A percentile compares a stretch with the other conserved stretches of the same genome.
Conservation (phyloP, 2,329 filamentous ascomycete species). For the Paecilomyces sp. region DNA sequence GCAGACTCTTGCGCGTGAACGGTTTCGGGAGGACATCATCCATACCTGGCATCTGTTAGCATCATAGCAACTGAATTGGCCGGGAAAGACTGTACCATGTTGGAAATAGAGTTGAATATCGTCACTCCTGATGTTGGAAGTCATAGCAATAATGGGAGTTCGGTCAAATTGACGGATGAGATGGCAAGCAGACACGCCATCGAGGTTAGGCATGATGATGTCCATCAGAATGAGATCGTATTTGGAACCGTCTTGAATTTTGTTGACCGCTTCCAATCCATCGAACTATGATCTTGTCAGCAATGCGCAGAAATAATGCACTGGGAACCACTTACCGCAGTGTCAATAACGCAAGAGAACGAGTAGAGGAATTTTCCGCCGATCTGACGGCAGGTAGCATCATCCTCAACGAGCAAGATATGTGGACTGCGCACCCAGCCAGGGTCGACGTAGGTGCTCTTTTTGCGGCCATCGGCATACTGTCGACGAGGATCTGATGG, state of each 20-base stretch:
- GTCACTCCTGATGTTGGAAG: conserved; percentile 92
- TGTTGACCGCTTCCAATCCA: conserved; percentile 84
- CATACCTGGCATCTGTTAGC: conserved; percentile 61
- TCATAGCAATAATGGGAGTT: conserved; percentile 94
- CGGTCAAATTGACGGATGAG: conserved; percentile 83
- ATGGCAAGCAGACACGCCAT: conserved; percentile 89
- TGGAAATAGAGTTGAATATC: conserved; percentile 97
- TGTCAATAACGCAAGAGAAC: conserved; percentile 58
- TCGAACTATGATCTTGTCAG: conserved; percentile 55
- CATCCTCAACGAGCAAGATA: conserved; percentile 84
- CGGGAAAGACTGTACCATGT: conserved; percentile 59
- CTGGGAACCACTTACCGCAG: conserved; percentile 44
- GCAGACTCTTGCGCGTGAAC: conserved; percentile 82
- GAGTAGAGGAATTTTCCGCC: conserved; percentile 61
- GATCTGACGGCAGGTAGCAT: conserved; percentile 59
- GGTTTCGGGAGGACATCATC: conserved; percentile 95
- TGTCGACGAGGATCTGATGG: conserved; percentile 40
- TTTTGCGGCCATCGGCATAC: conserved; percentile 50
- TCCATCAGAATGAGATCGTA: conserved; percentile 77
- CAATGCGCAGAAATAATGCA: neutral
- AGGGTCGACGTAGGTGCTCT: conserved; percentile 54
- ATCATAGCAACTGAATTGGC: conserved; percentile 4
- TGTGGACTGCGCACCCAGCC: conserved; percentile 63
- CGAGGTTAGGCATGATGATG: conserved; percentile 94
- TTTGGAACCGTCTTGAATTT: conserved; percentile 61